phyloP scores from a whole-genome alignment of 306 rosid genomes.

The Abrus pulchellus region DNA sequence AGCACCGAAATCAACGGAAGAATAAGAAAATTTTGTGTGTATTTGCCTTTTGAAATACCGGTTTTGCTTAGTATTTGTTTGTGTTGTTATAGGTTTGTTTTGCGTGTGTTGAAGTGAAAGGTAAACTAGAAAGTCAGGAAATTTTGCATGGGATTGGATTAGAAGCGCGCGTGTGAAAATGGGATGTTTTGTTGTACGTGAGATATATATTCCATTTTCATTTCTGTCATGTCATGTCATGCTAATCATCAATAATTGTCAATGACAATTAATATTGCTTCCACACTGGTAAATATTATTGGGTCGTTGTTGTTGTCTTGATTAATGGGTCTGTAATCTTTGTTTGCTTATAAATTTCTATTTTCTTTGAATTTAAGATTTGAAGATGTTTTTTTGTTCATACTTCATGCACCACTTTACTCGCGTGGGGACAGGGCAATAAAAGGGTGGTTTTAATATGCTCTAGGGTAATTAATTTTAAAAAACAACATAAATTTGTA shows the following conservation, averaged over 20 bases:
- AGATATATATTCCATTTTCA: background rate
- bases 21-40: background rate
- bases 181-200: background rate
- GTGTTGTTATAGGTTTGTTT: constrained; percentile 32
- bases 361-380: constrained; percentile 37
- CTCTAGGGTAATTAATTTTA: background rate
- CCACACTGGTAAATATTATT: constrained; percentile 30
- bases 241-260: constrained; percentile 13
- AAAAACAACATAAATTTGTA: background rate
- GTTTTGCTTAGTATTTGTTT: constrained; percentile 47
- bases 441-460: background rate
- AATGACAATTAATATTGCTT: constrained; percentile 17
- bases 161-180: constrained; percentile 19
- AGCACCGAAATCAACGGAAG: constrained; percentile 71
- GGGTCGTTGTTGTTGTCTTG: constrained; percentile 39
- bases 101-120: background rate
- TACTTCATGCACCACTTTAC: constrained; percentile 36
- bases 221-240: background rate
- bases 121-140: background rate
- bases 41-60: constrained; percentile 39
- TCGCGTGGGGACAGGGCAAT: constrained; percentile 31
- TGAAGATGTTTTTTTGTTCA: background rate
- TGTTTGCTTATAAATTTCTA: constrained; percentile 10
- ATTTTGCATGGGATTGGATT: constrained; percentile 46
- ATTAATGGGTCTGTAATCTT: constrained; percentile 8